phyloP scores from a whole-genome alignment of 75 land plant genomes.

The Pinus albicaulis region DNA sequence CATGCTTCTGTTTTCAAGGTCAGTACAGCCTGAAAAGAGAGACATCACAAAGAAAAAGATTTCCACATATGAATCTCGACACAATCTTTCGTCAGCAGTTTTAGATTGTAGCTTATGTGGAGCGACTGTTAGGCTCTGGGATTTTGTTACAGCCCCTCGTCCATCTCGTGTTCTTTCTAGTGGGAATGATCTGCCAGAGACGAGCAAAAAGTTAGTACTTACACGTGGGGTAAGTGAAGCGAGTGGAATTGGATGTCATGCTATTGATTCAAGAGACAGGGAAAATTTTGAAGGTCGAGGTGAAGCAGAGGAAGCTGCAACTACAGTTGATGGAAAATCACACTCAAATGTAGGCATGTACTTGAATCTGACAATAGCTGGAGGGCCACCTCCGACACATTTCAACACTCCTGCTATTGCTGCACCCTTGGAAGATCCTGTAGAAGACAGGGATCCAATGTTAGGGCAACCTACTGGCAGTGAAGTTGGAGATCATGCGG shows the following conservation, averaged over 20 bases:
- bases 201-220: conserved; percentile 49
- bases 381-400: conserved; percentile 48
- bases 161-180: conserved; percentile 49
- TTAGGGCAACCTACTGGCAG: conserved; percentile 78
- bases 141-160: conserved; percentile 68
- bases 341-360: conserved; percentile 48
- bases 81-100: conserved; percentile 65
- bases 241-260: conserved; percentile 75
- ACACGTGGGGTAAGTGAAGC: conserved; percentile 83
- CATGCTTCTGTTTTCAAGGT: conserved; percentile 33
- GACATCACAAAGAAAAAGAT: conserved; percentile 41
- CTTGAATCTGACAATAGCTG: conserved; percentile 77
- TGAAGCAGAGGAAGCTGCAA: conserved; percentile 52
- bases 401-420: conserved; percentile 25
- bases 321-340: conserved; percentile 38
- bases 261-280: conserved; percentile 42
- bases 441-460: conserved; percentile 48
- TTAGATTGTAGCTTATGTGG: conserved; percentile 95
- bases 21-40: conserved; percentile 35
- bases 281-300: conserved; percentile 48
- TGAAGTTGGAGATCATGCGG: conserved; percentile 92
- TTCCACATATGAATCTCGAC: conserved; percentile 26
- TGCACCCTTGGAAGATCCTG: conserved; percentile 31
- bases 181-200: conserved; percentile 44
- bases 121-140: conserved; percentile 80